phyloP scores from a whole-genome alignment of 371 early-diverging fungal genomes.

The Apophysomyces sp. region DNA sequence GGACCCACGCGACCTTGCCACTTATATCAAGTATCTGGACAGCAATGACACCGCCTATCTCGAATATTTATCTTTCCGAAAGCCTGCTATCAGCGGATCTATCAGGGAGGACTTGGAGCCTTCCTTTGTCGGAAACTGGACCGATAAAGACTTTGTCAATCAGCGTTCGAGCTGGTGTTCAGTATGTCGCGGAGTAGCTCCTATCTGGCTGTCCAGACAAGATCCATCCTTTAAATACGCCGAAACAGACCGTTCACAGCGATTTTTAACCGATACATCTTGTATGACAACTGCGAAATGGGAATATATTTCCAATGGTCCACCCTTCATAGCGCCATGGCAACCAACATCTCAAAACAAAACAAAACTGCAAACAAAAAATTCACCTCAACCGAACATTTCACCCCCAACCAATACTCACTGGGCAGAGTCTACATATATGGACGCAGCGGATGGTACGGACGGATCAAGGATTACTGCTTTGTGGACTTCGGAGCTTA shows the following conservation, averaged over 20 bases:
- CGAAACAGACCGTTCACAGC: conserved; percentile 1
- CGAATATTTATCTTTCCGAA: conserved; percentile 28
- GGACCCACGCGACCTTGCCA: conserved; percentile 39
- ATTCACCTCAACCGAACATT: too few relatives aligned
- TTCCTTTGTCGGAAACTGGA: conserved; percentile 31
- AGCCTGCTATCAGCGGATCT: conserved; percentile 22
- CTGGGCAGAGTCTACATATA: too few relatives aligned
- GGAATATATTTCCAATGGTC: conserved; percentile 28
- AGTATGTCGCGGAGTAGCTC: conserved; percentile 31
- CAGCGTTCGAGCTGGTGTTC: conserved; percentile 34
- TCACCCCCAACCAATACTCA: too few relatives aligned
- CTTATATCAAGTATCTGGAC: conserved; percentile 34
- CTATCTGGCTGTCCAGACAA: conserved; percentile 27
- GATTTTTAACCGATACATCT: conserved; percentile 22
- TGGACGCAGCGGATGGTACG: background rate
- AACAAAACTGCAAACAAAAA: background rate
- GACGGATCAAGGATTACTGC: background rate
- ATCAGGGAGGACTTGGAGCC: conserved; percentile 27
- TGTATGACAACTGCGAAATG: conserved; percentile 32
- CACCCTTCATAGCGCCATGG: conserved; percentile 20
- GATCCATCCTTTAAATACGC: background rate
- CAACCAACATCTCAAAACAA: background rate
- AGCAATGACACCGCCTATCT: conserved; percentile 37
- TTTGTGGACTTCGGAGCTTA: background rate
- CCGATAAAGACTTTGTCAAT: conserved; percentile 17